A percentile compares a stretch with the other conserved stretches of the same genome.
phyloP scores from a whole-genome alignment of 768 basidiomycete species.

The Pilatotrama ljubarskyi region DNA sequence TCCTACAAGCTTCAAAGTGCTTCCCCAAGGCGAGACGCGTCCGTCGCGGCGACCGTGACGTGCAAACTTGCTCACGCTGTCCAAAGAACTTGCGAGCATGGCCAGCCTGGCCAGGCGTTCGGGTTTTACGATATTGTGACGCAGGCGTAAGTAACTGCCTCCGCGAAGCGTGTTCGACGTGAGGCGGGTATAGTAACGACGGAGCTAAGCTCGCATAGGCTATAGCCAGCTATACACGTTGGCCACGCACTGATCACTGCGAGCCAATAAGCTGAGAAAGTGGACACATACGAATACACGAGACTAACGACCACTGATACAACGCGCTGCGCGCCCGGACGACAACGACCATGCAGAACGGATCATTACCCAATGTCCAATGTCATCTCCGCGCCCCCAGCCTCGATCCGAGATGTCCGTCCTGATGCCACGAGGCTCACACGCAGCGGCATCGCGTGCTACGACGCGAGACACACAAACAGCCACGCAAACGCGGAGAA shows the following conservation, averaged over 20 bases:
- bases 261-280: not conserved
- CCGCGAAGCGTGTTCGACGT: constrained; percentile 1
- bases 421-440: not conserved
- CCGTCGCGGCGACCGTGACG: not conserved
- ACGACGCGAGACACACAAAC: constrained; percentile 19
- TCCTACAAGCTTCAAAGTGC: too few relatives aligned
- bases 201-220: not conserved
- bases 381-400: not conserved
- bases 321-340: not conserved
- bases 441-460: not conserved
- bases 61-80: not conserved
- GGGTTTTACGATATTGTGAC: not conserved
- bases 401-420: not conserved
- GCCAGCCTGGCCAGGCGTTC: not conserved
- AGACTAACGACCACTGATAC: not conserved
- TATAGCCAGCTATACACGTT: not conserved
- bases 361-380: not conserved
- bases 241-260: constrained; percentile 1
- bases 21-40: too few relatives aligned
- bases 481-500: constrained; percentile 16
- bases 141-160: not conserved
- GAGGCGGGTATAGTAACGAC: not conserved
- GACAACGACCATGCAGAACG: not conserved
- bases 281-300: not conserved
- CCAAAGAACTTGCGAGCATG: not conserved